Evolutionary conservation across 2,329 filamentous ascomycete genomes (phyloP).

Genomic region (Ilyonectria mors-panacis): DNA sequence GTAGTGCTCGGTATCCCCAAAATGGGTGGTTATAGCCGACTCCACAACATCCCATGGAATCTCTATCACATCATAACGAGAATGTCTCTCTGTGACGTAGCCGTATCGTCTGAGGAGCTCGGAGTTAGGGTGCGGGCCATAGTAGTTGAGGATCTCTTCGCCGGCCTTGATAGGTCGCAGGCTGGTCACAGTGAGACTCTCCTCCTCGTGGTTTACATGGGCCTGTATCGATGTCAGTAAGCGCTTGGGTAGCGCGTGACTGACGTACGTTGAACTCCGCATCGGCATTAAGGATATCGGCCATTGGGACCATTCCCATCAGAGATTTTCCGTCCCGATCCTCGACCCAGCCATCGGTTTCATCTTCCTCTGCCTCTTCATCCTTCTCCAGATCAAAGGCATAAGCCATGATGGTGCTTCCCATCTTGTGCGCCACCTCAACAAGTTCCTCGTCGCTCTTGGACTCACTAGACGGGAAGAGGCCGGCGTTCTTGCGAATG

Average conservation of each 20-base stretch:
- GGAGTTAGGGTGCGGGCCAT: conserved; percentile 85
- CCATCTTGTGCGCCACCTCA: conserved; percentile 81
- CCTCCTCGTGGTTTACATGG: conserved; percentile 68
- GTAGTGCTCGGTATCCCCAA: conserved; percentile 55
- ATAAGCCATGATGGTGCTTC: conserved; percentile 92
- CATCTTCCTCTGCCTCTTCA: conserved; percentile 70
- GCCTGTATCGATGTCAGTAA: conserved; percentile 54
- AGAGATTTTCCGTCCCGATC: conserved; percentile 70
- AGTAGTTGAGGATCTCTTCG: conserved; percentile 90
- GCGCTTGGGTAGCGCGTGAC: neutral
- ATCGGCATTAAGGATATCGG: conserved; percentile 91
- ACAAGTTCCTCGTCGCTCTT: conserved; percentile 63
- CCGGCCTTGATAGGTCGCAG: conserved; percentile 78
- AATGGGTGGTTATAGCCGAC: conserved; percentile 57
- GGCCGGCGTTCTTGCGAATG: conserved; percentile 59
- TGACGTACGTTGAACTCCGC: conserved; percentile 83
- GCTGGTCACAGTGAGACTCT: conserved; percentile 78
- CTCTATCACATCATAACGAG: conserved; percentile 87
- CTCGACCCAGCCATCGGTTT: conserved; percentile 76
- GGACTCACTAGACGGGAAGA: conserved; percentile 58
- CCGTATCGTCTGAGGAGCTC: conserved; percentile 89
- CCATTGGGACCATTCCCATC: conserved; percentile 93
- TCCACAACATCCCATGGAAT: conserved; percentile 75
- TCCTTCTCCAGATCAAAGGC: conserved; percentile 83
- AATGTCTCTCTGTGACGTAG: conserved; percentile 85